Base-by-base conservation (phyloP, 2,329 filamentous ascomycete genomes). In the Aspergillus japonicus region DNA sequence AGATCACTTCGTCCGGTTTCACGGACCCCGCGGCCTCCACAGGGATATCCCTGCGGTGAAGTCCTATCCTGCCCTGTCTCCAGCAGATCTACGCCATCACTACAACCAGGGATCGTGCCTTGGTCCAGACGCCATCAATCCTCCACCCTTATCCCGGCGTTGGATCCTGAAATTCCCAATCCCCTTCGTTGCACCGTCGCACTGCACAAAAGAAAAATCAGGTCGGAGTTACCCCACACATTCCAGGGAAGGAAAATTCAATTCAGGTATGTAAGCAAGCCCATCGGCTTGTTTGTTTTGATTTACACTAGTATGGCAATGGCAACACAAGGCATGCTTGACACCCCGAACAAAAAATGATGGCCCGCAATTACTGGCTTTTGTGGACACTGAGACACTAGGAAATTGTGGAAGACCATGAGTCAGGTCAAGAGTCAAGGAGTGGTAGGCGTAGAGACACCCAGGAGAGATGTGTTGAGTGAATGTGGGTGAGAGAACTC, bases 191-290 rank as follows among this genome's bases (percentile, higher is more conserved):
- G 16, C 31, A 2, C 35, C 23, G n/a, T 21, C 16, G 16, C 31
- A 29, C 24, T 31, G 12, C 19, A 5, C 14, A 8, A 39, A 24
- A 7, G 23, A 23, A 42, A 19, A 1, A n/a, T 7, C 51, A 23
- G 39, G 11, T 16, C 51, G 51, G 51, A 14, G 23, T 26, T 26
- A 53, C 51, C 51, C 51, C 51, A 53, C 51, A 53, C 51, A 53
- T 53, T 39, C 51, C 35, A 11, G 1, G 6, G 21, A 4, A 12
- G 33, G 42, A 42, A 42, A 35, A 24, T 26, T 4, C 51, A n/a
- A 6, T 19, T 21, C 23, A 5, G 35, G 51, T 26, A 53, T 53
- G 31, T 21, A 35, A 29, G 21, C 11, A 23, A 4, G 31, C 31
- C 23, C 16, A 11, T 5, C 35, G 33, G 16, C 16, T 44, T 44